These are phyloP conservation scores for Hypsizygus ulmarius DNA, from an alignment of 1,284 basidiomycete species.

Conservation along the genomic window DNA sequence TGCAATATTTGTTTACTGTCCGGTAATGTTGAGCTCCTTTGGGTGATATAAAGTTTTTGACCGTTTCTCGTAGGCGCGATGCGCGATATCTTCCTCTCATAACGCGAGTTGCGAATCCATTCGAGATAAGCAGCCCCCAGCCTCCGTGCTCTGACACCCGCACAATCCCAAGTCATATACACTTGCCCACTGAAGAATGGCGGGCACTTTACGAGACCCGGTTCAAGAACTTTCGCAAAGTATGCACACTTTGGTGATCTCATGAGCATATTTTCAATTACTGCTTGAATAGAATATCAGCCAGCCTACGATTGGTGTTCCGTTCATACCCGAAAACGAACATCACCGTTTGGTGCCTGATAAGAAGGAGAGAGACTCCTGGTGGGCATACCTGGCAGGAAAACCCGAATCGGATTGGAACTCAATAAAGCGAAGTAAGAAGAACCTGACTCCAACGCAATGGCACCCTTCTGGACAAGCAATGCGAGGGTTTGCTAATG, in stretches of 20 bases:
- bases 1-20: slow-evolving; percentile 80
- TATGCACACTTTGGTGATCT: slow-evolving; percentile 23
- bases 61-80: slow-evolving; percentile 51
- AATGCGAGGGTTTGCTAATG: slow-evolving; percentile 37
- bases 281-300: slow-evolving; percentile 50
- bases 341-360: slow-evolving; percentile 53
- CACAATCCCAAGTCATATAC: slow-evolving; percentile 26
- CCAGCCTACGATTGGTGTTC: slow-evolving; percentile 57
- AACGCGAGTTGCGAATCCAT: slow-evolving; percentile 66
- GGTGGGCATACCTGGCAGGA: slow-evolving; percentile 77
- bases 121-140: slow-evolving; percentile 37
- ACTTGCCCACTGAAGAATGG: slow-evolving; percentile 67
- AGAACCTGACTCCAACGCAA: slow-evolving; percentile 31
- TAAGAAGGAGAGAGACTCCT: slow-evolving; percentile 64
- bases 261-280: background rate
- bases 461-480: slow-evolving; percentile 23
- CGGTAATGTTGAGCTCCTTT: slow-evolving; percentile 42
- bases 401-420: slow-evolving; percentile 67
- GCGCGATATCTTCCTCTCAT: slow-evolving; percentile 58
- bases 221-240: slow-evolving; percentile 67
- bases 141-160: slow-evolving; percentile 23
- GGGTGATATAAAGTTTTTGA: slow-evolving; percentile 2
- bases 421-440: slow-evolving; percentile 40
- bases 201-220: slow-evolving; percentile 49
- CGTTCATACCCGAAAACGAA: slow-evolving; percentile 26